Percentiles rank a stretch among this genome's conserved stretches.
These are phyloP conservation scores for Zymoseptoria pseudotritici DNA, from an alignment of 2,329 filamentous ascomycete species.

Conservation along the genomic window DNA sequence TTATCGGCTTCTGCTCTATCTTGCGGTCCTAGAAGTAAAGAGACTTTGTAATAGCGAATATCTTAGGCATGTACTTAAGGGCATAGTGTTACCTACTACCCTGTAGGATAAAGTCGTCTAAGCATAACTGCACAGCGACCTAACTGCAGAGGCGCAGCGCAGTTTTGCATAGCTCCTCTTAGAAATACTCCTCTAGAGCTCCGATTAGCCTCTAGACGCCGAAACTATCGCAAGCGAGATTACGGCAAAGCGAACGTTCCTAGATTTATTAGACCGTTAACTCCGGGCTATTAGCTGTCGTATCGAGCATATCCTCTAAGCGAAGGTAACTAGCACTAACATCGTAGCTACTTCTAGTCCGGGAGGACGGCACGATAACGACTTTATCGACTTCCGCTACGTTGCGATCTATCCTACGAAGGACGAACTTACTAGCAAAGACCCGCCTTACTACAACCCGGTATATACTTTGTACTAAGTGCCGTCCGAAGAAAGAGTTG, in stretches of 20 bases:
- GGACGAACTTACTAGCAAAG: slow-evolving; percentile 53
- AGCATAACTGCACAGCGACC: slow-evolving; percentile 18
- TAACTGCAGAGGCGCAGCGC: slow-evolving; percentile 22
- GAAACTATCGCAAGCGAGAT: slow-evolving; percentile 7
- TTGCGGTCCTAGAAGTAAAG: slow-evolving; percentile 41
- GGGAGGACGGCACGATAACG: slow-evolving; percentile 68
- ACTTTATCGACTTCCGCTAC: slow-evolving; percentile 53
- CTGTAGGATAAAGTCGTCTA: slow-evolving; percentile 47
- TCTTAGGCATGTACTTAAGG: slow-evolving; percentile 40
- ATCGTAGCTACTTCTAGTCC: slow-evolving; percentile 29
- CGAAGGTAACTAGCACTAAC: slow-evolving; percentile 7
- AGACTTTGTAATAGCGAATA: slow-evolving; percentile 45
- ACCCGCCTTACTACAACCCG: slow-evolving; percentile 49
- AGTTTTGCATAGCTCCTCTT: slow-evolving; percentile 35
- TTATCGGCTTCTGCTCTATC: slow-evolving; percentile 29
- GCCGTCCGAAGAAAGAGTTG: slow-evolving; percentile 33
- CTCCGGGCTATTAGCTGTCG: slow-evolving; percentile 35
- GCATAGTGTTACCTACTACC: slow-evolving; percentile 45
- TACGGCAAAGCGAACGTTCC: slow-evolving; percentile 16
- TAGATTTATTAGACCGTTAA: slow-evolving; percentile 22
- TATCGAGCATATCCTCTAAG: slow-evolving; percentile 34
- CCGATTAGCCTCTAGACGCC: slow-evolving; percentile 18
- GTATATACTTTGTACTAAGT: slow-evolving; percentile 44
- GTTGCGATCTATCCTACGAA: slow-evolving; percentile 59
- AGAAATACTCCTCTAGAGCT: slow-evolving; percentile 40